phyloP scores from a whole-genome alignment of 2,329 filamentous ascomycete species.

The Alternaria arbusti region DNA sequence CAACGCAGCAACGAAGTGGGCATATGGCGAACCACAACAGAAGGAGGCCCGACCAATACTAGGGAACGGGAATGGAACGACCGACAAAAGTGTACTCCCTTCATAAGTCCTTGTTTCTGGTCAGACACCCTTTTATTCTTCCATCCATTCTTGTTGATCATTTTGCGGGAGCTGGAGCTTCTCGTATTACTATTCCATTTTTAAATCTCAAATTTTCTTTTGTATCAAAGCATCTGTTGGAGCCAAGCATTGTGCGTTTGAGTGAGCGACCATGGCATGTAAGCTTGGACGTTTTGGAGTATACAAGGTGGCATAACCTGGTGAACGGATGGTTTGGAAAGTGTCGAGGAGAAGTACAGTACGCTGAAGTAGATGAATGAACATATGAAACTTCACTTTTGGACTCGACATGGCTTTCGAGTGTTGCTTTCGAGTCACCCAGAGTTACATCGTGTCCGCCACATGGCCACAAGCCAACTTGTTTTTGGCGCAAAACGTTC shows the following conservation, averaged over 20 bases:
- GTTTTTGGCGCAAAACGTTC: neutral
- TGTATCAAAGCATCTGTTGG: neutral
- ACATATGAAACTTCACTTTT: neutral
- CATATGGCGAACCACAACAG: constrained; percentile 33
- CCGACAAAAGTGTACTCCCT: constrained; percentile 28
- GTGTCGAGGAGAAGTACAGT: neutral
- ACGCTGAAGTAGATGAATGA: neutral
- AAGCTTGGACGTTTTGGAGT: neutral
- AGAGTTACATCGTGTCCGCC: neutral
- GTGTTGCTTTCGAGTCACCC: neutral
- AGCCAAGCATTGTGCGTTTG: neutral
- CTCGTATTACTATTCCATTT: neutral
- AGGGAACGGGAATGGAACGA: constrained; percentile 23
- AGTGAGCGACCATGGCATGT: neutral
- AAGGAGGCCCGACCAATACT: constrained; percentile 30
- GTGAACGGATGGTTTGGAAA: neutral
- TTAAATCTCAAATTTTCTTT: neutral
- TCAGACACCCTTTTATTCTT: neutral
- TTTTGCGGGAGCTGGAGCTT: neutral
- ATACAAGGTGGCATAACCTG: neutral
- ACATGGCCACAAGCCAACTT: neutral
- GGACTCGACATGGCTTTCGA: neutral
- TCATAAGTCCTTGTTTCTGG: constrained; percentile 18
- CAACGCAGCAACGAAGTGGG: constrained; percentile 42
- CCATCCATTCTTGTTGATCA: neutral